A percentile compares a stretch with the other conserved stretches of the same genome.
These are phyloP conservation scores for Medicago lupulina DNA, from an alignment of 306 rosid genomes.

Conservation along the genomic window DNA sequence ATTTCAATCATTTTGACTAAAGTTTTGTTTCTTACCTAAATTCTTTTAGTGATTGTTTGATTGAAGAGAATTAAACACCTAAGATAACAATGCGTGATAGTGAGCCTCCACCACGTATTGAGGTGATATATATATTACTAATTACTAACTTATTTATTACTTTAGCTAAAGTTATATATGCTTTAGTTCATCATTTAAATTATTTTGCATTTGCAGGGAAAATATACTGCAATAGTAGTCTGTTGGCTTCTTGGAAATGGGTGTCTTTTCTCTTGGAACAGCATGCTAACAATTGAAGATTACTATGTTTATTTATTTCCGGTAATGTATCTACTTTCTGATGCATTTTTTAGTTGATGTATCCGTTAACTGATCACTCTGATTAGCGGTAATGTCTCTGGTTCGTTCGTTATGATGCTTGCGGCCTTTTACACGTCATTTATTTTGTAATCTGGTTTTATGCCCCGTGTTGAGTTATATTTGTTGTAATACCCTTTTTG, in stretches of 20 bases:
- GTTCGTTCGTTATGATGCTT: too few species aligned
- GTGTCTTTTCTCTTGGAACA: slow-evolving; percentile 86
- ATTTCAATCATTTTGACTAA: slow-evolving; percentile 9
- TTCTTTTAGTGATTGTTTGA: slow-evolving; percentile 41
- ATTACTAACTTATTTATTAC: background rate
- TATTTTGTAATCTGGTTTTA: too few species aligned
- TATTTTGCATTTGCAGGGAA: slow-evolving; percentile 59
- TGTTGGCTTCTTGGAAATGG: slow-evolving; percentile 98
- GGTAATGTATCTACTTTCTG: slow-evolving; percentile 49
- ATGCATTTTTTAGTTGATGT: slow-evolving; percentile 4
- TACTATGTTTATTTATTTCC: slow-evolving; percentile 80
- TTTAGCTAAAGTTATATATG: background rate
- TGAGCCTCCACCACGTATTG: slow-evolving; percentile 50
- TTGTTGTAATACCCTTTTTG: too few species aligned
- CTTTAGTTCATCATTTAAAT: slow-evolving; percentile 26
- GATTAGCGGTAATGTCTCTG: too few species aligned
- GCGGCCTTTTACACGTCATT: too few species aligned
- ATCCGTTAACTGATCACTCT: background rate
- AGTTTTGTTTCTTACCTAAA: background rate
- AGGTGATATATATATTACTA: slow-evolving; percentile 49
- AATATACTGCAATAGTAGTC: slow-evolving; percentile 54
- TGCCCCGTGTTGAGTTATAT: too few species aligned
- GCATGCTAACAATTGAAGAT: slow-evolving; percentile 90
- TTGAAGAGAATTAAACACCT: slow-evolving; percentile 37
- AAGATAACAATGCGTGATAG: slow-evolving; percentile 44